A percentile compares a stretch with the other conserved stretches of the same genome.
These are phyloP conservation scores for Rhizopogon roseolus DNA, from an alignment of 768 basidiomycete species.

Conservation along the genomic window DNA sequence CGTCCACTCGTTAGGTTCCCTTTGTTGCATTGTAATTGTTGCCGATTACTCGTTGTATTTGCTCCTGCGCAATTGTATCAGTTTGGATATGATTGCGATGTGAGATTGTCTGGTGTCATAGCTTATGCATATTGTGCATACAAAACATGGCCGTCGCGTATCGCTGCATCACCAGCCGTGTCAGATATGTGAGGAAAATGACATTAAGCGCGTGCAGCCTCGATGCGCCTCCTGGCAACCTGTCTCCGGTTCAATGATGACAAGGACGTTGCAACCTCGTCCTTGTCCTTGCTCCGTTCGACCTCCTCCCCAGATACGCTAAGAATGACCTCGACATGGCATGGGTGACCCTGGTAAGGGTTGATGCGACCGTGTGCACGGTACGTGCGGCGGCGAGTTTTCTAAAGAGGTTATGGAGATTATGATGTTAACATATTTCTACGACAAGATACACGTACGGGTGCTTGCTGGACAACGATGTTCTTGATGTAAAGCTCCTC, in stretches of 20 bases:
- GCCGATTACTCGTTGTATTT: background rate
- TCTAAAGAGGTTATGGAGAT: slow-evolving; percentile 39
- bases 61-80: background rate
- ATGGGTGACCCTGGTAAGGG: slow-evolving; percentile 98
- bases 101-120: slow-evolving; percentile 14
- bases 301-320: slow-evolving; percentile 75
- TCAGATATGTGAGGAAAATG: slow-evolving; percentile 14
- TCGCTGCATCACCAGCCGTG: slow-evolving; percentile 11
- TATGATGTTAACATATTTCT: slow-evolving; percentile 1
- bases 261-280: slow-evolving; percentile 43
- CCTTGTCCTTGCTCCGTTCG: slow-evolving; percentile 88
- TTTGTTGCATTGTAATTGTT: background rate
- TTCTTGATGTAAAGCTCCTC: slow-evolving; percentile 94
- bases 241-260: slow-evolving; percentile 80
- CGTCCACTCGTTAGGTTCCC: background rate
- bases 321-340: slow-evolving; percentile 94
- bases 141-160: slow-evolving; percentile 16
- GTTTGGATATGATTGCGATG: background rate
- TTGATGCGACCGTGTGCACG: slow-evolving; percentile 97
- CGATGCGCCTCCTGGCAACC: slow-evolving; percentile 82
- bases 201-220: slow-evolving; percentile 64
- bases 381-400: slow-evolving; percentile 99
- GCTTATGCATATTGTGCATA: slow-evolving; percentile 26
- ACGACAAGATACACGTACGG: slow-evolving; percentile 49
- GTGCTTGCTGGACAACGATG: slow-evolving; percentile 98